phyloP scores from a whole-genome alignment of 2,329 filamentous ascomycete species.

The Arachnopeziza araneosa region DNA sequence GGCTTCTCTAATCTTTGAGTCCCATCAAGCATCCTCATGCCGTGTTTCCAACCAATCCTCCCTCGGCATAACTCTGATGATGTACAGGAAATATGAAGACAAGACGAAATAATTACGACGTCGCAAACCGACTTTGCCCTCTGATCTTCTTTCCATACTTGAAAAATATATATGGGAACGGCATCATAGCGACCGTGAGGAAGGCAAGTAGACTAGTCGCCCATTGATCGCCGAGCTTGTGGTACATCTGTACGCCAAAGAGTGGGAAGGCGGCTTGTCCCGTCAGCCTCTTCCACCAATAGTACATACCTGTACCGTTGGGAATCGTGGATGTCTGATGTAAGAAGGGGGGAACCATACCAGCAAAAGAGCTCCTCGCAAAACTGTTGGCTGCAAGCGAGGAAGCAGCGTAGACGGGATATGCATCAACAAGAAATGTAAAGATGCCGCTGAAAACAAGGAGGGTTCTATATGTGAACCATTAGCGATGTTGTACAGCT shows the following conservation, averaged over 20 bases:
- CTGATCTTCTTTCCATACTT: constrained; percentile 53
- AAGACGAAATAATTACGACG: constrained; percentile 10
- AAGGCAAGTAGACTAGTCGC: constrained; percentile 57
- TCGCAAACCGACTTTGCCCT: constrained; percentile 48
- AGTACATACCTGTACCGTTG: not conserved
- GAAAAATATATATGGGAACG: constrained; percentile 60
- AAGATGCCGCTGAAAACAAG: constrained; percentile 81
- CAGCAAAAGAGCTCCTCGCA: constrained; percentile 68
- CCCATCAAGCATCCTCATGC: too few species aligned
- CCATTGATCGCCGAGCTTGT: constrained; percentile 65
- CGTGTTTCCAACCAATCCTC: not conserved
- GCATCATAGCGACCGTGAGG: constrained; percentile 55
- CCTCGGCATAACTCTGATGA: not conserved
- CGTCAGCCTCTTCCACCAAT: constrained; percentile 15
- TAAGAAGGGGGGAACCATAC: constrained; percentile 15
- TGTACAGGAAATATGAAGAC: too few species aligned
- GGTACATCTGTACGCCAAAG: constrained; percentile 70
- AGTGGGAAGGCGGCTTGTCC: constrained; percentile 64
- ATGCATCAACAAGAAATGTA: constrained; percentile 74
- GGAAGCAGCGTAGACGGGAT: constrained; percentile 67
- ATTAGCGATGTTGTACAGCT: constrained; percentile 25
- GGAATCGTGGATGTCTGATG: not conserved
- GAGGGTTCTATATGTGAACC: constrained; percentile 51
- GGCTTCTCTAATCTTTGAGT: not conserved
- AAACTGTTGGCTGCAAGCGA: constrained; percentile 83